phyloP scores from a whole-genome alignment of 2,329 filamentous ascomycete genomes.

The Colletotrichum chrysophilum region DNA sequence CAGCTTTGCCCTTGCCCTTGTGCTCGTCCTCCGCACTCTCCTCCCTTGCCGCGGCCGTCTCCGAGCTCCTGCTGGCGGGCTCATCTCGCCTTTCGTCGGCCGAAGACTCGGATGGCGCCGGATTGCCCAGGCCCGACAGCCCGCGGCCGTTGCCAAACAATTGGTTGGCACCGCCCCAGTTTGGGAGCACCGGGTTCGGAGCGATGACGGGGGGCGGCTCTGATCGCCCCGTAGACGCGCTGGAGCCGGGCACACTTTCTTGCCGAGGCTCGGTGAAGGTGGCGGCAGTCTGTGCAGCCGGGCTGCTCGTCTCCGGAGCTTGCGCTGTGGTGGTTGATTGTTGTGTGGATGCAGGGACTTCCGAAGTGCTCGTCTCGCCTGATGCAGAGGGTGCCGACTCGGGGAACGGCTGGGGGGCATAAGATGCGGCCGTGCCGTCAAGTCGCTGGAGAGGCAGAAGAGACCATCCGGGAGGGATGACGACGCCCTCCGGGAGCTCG shows the following conservation, averaged over 20 bases:
- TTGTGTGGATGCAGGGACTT: neutral
- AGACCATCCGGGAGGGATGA: slow-evolving; percentile 69
- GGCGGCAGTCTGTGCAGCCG: neutral
- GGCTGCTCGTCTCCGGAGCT: neutral
- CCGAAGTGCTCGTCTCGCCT: neutral
- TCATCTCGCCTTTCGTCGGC: slow-evolving; percentile 18
- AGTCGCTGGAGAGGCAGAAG: slow-evolving; percentile 65
- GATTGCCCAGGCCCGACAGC: slow-evolving; percentile 1
- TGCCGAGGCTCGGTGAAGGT: neutral
- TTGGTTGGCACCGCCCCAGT: slow-evolving; percentile 57
- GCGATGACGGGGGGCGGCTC: slow-evolving; percentile 45
- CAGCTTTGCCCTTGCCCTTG: slow-evolving; percentile 51
- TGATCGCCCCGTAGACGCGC: neutral
- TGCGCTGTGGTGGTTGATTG: neutral
- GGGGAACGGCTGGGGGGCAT: slow-evolving; percentile 11
- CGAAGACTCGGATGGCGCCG: neutral
- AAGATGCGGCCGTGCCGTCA: slow-evolving; percentile 37
- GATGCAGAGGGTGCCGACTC: slow-evolving; percentile 27
- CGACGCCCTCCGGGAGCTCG: slow-evolving; percentile 68
- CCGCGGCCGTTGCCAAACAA: slow-evolving; percentile 42
- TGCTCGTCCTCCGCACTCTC: slow-evolving; percentile 3
- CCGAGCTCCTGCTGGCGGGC: neutral
- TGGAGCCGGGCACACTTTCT: neutral
- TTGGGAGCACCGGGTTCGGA: slow-evolving; percentile 53
- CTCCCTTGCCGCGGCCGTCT: slow-evolving; percentile 10